Evolutionary conservation across 371 early-diverging fungal species (phyloP).

Genomic region (Rhizomucor pusillus): DNA sequence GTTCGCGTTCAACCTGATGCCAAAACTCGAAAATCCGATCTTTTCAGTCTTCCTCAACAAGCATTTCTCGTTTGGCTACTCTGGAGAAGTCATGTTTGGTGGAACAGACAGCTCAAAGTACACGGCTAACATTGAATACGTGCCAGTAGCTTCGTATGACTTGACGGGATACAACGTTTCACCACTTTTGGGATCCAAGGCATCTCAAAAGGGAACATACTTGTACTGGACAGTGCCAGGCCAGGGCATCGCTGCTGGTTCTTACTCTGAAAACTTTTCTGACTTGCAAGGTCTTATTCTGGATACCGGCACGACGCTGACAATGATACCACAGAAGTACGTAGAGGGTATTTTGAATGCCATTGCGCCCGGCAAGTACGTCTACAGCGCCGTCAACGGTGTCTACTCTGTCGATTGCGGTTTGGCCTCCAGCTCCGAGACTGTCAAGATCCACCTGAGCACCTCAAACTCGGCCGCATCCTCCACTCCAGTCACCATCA

Average conservation of each 20-base stretch:
- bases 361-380: slow-evolving; percentile 16
- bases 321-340: slow-evolving; percentile 14
- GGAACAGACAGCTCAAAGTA: slow-evolving; percentile 19
- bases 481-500: slow-evolving; percentile 12
- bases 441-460: slow-evolving; percentile 14
- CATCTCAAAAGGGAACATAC: slow-evolving; percentile 4
- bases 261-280: neutral
- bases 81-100: slow-evolving; percentile 30
- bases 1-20: slow-evolving; percentile 18
- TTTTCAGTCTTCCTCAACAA: slow-evolving; percentile 25
- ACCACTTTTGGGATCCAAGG: slow-evolving; percentile 10
- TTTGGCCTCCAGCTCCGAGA: slow-evolving; percentile 7
- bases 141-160: slow-evolving; percentile 26
- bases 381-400: slow-evolving; percentile 3
- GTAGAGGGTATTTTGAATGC: slow-evolving; percentile 16
- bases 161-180: slow-evolving; percentile 8
- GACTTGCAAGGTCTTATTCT: slow-evolving; percentile 15
- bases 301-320: slow-evolving; percentile 33
- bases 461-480: neutral
- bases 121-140: slow-evolving; percentile 17
- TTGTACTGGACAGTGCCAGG: slow-evolving; percentile 27
- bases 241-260: slow-evolving; percentile 9
- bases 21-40: slow-evolving; percentile 19
- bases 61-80: slow-evolving; percentile 7
- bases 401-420: slow-evolving; percentile 23